Base-by-base conservation (phyloP, 2,329 filamentous ascomycete species). In the Keithomyces neogunnii region DNA sequence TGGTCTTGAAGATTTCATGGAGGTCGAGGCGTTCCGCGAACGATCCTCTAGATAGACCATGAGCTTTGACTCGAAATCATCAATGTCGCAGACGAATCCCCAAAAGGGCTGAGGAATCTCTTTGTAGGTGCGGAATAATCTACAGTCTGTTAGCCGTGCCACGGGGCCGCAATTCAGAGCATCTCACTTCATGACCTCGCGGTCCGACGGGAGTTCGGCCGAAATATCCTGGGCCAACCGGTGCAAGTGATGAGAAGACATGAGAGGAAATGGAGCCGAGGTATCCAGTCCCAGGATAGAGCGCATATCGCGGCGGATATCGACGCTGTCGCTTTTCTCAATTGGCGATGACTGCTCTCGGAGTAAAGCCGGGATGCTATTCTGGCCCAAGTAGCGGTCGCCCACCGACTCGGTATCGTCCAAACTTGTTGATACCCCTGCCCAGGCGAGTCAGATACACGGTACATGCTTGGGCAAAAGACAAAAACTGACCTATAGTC, bases 101-200 rank as follows among this genome's bases (percentile, higher is more conserved):
- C 82, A 85, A 57, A 85, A 85, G 1, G 80, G 80, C 47, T 85
- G 82, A 2, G 82, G 78, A 29, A 83, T 81, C 60, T 85, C 80
- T 62, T 84, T 84, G 67, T 85, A 85, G 2, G 81, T 80, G 44
- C 79, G 76, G 60, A 85, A 85, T 5, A 84, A 69, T 59, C 81
- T 84, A 52, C 7, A 35, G 45, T 30, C 9, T 33, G 50, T 53
- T 39, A 49, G 56, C 55, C 33, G 59, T 43, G 32, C 47, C 19
- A 31, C 26, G 30, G 36, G 51, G 1, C 28, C 46, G 36, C 35
- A 8, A 32, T 36, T 29, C 3, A 29, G 44, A 32, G 32, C 26
- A n/a, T 67, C 78, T 56, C 64, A 84, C 81, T 83, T 84, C 72
- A 85, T 79, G 10, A 85, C 80, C 62, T 85, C 82, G 36, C 81